Evolutionary conservation across 208 protist genomes (phyloP).

Genomic region (Leishmania braziliensis): DNA sequence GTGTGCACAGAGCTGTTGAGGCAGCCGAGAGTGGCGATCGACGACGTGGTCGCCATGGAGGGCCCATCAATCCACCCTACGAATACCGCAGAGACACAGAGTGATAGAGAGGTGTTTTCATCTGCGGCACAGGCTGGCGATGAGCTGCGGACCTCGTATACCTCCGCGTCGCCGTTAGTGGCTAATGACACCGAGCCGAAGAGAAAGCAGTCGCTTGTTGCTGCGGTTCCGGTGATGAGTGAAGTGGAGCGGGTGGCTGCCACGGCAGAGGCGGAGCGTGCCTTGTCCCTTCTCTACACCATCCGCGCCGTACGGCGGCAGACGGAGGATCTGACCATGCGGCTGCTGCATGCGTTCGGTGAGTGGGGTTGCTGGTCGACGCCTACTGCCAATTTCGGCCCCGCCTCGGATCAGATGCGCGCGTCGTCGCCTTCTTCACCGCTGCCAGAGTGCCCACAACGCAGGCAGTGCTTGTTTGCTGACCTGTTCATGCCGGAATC

Average conservation of each 20-base stretch:
- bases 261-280: constrained; percentile 31
- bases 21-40: background rate
- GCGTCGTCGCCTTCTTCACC: background rate
- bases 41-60: background rate
- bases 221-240: background rate
- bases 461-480: background rate
- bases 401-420: background rate
- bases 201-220: background rate
- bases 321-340: constrained; percentile 56
- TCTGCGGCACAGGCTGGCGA: background rate
- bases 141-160: background rate
- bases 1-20: constrained; percentile 15
- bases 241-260: constrained; percentile 1
- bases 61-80: background rate
- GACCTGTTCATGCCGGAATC: background rate
- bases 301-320: constrained; percentile 55
- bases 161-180: background rate
- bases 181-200: background rate
- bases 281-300: constrained; percentile 38
- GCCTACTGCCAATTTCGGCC: background rate
- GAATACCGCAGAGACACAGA: too few species aligned
- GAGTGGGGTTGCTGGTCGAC: constrained; percentile 56
- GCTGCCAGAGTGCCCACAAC: background rate
- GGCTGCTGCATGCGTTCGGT: constrained; percentile 52
- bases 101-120: background rate